phyloP scores from a whole-genome alignment of 805 yeast genomes.

The Ogataea henricii region DNA sequence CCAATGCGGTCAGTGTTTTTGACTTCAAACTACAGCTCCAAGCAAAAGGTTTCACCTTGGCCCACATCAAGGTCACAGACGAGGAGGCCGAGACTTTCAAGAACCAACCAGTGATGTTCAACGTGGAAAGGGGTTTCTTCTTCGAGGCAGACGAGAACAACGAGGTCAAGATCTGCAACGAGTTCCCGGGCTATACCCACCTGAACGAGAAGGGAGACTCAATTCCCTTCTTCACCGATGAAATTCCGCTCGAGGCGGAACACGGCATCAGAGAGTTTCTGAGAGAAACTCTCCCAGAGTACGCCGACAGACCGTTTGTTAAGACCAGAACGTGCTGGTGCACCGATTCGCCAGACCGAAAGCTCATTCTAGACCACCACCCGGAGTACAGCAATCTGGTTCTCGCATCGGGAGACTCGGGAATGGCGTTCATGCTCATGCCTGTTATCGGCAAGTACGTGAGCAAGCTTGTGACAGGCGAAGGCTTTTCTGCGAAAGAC shows the following conservation, averaged over 20 bases:
- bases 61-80: slow-evolving; percentile 39
- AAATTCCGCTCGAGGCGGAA: slow-evolving; percentile 32
- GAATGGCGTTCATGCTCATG: slow-evolving; percentile 30
- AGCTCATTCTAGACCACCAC: slow-evolving; percentile 23
- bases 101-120: slow-evolving; percentile 44
- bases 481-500: slow-evolving; percentile 1
- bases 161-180: slow-evolving; percentile 38
- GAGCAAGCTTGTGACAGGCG: slow-evolving; percentile 10
- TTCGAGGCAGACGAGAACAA: slow-evolving; percentile 48
- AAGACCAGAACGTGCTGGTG: slow-evolving; percentile 31
- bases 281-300: slow-evolving; percentile 37
- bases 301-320: slow-evolving; percentile 28
- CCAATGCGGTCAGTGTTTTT: slow-evolving; percentile 38
- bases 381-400: slow-evolving; percentile 21
- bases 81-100: slow-evolving; percentile 38
- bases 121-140: slow-evolving; percentile 44
- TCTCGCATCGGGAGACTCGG: slow-evolving; percentile 31
- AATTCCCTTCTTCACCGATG: slow-evolving; percentile 33
- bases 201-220: slow-evolving; percentile 26
- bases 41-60: slow-evolving; percentile 41
- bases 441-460: slow-evolving; percentile 29
- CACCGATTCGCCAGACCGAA: slow-evolving; percentile 31
- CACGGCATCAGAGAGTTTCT: slow-evolving; percentile 23
- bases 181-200: slow-evolving; percentile 23
- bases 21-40: slow-evolving; percentile 34